Conservation (phyloP, 805 yeast genomes). For the Myxozyma mucilagina region DNA sequence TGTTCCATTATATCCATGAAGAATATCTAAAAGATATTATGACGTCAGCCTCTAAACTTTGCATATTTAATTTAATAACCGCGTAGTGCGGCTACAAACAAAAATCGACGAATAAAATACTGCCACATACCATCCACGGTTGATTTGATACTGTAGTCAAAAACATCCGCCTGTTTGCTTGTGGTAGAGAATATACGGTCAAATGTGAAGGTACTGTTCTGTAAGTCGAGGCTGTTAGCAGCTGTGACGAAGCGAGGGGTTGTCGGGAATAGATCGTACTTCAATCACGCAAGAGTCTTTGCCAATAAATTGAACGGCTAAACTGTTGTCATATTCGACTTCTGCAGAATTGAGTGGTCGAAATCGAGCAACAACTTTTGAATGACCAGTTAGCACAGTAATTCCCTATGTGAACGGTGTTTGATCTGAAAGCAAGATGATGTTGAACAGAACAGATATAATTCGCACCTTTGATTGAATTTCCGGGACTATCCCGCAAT, state of each 20-base stretch:
- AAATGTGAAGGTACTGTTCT: constrained; percentile 49
- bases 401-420: not conserved
- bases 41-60: not conserved
- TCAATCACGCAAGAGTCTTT: constrained; percentile 36
- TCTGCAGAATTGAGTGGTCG: constrained; percentile 55
- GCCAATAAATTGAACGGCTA: constrained; percentile 34
- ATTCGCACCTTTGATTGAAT: constrained; percentile 24
- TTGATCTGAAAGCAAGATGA: not conserved
- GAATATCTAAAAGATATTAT: constrained; percentile 47
- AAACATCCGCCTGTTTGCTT: constrained; percentile 58
- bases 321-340: constrained; percentile 25
- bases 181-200: constrained; percentile 62
- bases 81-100: not conserved
- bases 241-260: not conserved
- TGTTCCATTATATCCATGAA: constrained; percentile 76
- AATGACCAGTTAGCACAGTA: not conserved
- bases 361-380: constrained; percentile 68
- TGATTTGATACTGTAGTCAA: constrained; percentile 57
- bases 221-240: not conserved
- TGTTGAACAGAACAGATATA: not conserved
- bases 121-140: constrained; percentile 51
- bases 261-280: not conserved
- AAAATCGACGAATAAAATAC: not conserved
- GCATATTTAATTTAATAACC: not conserved
- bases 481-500: constrained; percentile 14